These are phyloP conservation scores for Fusarium algeriense DNA, from an alignment of 2,329 filamentous ascomycete species.

Conservation along the genomic window DNA sequence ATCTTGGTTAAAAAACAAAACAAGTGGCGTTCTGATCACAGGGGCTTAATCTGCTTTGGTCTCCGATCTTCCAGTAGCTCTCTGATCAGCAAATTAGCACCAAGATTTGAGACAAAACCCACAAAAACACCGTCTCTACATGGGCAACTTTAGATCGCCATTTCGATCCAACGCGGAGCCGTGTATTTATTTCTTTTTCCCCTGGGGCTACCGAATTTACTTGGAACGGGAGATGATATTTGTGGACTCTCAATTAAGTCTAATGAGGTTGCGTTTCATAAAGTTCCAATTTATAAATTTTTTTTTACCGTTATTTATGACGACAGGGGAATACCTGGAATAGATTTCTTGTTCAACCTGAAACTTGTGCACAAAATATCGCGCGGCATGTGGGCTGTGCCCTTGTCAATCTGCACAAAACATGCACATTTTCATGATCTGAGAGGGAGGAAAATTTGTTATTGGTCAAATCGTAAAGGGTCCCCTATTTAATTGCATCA, in stretches of 20 bases:
- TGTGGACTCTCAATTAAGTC: not conserved
- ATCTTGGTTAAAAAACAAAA: conserved; percentile 3
- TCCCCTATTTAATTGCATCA: not conserved
- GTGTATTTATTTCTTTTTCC: too few relatives aligned
- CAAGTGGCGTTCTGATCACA: conserved; percentile 18
- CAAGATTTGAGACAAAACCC: not conserved
- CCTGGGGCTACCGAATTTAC: not conserved
- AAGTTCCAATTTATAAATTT: not conserved
- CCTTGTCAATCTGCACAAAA: not conserved
- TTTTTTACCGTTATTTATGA: not conserved
- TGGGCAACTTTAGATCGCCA: too few relatives aligned
- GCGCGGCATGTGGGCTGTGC: not conserved
- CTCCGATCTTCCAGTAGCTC: conserved; percentile 17
- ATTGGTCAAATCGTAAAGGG: conserved; percentile 7
- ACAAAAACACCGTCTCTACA: not conserved
- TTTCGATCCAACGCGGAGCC: too few relatives aligned
- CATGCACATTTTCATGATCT: not conserved
- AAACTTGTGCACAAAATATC: not conserved
- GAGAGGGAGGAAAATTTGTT: not conserved
- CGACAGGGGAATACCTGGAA: not conserved
- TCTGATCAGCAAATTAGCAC: not conserved
- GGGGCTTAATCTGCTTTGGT: conserved; percentile 2
- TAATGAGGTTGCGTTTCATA: conserved; percentile 11
- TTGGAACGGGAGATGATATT: not conserved
- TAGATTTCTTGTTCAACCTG: conserved; percentile 7